Conservation (phyloP, 106 monocot species). For the Allium cepa region DNA sequence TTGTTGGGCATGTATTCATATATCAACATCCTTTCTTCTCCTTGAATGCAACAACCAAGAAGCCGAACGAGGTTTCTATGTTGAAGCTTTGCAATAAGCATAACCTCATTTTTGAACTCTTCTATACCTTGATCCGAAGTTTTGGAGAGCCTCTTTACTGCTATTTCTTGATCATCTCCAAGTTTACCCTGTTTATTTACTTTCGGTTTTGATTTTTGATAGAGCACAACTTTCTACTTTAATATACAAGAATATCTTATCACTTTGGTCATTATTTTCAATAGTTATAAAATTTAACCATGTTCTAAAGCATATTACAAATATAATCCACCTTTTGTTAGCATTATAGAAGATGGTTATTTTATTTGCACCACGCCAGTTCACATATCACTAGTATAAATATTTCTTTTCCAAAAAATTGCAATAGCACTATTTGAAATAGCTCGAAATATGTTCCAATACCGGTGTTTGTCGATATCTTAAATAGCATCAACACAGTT, state of each 20-base stretch:
- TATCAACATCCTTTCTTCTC: not conserved
- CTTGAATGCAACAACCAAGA: not conserved
- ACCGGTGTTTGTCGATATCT: no score
- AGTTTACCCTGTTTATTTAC: not conserved
- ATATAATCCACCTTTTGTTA: no score
- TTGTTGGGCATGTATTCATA: not conserved
- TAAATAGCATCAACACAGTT: no score
- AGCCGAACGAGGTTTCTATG: not conserved
- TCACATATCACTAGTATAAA: not conserved
- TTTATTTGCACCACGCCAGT: not conserved
- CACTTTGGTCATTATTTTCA: not conserved
- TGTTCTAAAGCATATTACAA: not conserved
- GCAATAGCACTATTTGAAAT: no score
- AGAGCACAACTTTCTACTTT: no score
- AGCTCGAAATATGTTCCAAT: no score
- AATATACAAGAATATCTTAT: no score
- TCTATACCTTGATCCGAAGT: not conserved
- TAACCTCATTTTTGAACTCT: slow-evolving; percentile 4
- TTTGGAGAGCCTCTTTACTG: not conserved
- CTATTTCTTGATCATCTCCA: slow-evolving; percentile 2
- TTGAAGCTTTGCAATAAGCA: not conserved
- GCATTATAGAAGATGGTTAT: no score
- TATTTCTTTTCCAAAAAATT: no score
- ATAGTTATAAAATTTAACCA: not conserved
- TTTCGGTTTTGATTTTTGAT: no score